Evolutionary conservation across 2,329 filamentous ascomycete genomes (phyloP), one percentile per base, ranked within the genome.

Genomic region (Fusarium mundagurra): DNA sequence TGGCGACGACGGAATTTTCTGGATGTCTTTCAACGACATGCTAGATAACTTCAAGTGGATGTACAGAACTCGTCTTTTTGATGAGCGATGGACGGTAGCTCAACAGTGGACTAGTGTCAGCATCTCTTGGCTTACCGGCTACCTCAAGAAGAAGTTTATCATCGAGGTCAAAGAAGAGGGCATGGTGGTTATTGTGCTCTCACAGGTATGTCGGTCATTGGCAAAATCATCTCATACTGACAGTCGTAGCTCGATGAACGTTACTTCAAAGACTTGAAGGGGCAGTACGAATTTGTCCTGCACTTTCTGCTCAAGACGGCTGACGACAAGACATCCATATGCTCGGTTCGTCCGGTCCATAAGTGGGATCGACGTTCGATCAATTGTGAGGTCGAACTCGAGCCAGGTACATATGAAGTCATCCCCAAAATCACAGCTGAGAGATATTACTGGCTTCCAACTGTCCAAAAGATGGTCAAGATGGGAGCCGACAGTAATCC

Each of bases 341-440:
- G 77, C 50, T 72, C 77, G 13, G 74, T 78, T 13, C 67, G 76
- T 18, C 54, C 76, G 20, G 62, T 64, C n/a, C 73, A 76, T 33
- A 73, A 73, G 18, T 82, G 80, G 76, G 82, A 92, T 85, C 88
- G 85, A 54, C 88, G 93, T 13, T 92, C 90, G 4, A 89, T 93
- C 20, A 93, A 89, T 64, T 91, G 90, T n/a, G 93, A 94, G 77
- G 84, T 94, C n/a, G 85, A 90, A 43, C 88, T 94, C 4, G 89
- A 93, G 38, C 86, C 91, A 0, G 92, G 92, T 11, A 87, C 85
- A 22, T 94, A 94, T 81, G 89, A 89, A 48, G 88, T 94, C 1
- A 83, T 94, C 14, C 89, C 93, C 76, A 93, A 92, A 79, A 88
- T 94, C 73, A 90, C 89, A 9, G 91, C 92, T 0, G 77, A 78